Percentiles rank a stretch among this genome's conserved stretches.
phyloP scores from a whole-genome alignment of 768 basidiomycete species.

The Leccinum arenicola region DNA sequence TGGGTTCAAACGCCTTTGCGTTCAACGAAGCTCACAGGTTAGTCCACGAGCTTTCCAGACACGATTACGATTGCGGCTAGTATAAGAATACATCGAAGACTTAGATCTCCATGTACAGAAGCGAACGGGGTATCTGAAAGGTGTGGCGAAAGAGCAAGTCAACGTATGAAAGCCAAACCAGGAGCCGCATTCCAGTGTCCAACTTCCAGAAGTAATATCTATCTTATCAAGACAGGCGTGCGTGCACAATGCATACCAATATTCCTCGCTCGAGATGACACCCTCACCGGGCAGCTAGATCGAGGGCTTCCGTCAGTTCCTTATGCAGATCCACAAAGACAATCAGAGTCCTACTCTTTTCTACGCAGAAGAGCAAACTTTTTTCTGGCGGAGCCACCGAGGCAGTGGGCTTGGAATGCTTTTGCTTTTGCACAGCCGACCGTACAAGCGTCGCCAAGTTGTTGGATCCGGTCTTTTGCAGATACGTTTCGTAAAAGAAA shows the following conservation, averaged over 20 bases:
- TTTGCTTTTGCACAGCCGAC: background rate
- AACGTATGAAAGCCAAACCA: background rate
- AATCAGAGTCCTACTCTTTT: background rate
- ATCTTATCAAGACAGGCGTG: background rate
- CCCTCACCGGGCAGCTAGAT: background rate
- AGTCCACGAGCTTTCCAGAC: no score
- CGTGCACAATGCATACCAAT: background rate
- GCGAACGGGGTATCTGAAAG: background rate
- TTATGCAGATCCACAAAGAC: background rate
- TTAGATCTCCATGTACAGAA: background rate
- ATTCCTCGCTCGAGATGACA: background rate
- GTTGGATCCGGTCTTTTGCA: slow-evolving; percentile 3
- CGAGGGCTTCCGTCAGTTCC: background rate
- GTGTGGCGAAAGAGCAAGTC: background rate
- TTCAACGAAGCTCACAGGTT: no score
- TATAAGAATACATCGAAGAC: background rate
- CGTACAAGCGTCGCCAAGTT: background rate
- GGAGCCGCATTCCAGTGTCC: background rate
- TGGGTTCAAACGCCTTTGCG: no score
- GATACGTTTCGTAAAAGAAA: slow-evolving; percentile 22
- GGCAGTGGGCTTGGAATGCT: background rate
- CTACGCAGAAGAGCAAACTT: background rate
- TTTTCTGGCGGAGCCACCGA: background rate
- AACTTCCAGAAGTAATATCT: background rate
- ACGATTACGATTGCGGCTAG: no score